Conservation (phyloP, 2,329 filamentous ascomycete genomes). For the Trichoderma harzianum region DNA sequence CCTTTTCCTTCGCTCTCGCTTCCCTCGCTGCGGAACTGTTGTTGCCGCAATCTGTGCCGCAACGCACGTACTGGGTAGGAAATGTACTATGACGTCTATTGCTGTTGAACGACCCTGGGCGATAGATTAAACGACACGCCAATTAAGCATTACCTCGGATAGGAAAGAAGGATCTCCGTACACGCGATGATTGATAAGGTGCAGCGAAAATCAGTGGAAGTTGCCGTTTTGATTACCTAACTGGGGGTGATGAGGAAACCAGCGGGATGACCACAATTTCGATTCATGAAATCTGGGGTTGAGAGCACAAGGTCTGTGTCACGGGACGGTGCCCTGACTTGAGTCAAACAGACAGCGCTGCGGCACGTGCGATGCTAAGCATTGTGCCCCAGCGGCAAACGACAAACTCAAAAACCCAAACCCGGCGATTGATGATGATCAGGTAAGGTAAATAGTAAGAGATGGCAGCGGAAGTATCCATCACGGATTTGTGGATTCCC, state of each 20-base stretch:
- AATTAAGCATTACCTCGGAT: background rate
- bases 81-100: conserved; percentile 1
- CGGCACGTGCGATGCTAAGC: background rate
- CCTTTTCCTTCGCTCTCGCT: background rate
- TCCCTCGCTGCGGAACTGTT: background rate
- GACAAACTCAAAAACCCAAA: background rate
- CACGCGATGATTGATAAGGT: background rate
- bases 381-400: background rate
- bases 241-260: background rate
- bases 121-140: background rate
- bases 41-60: background rate
- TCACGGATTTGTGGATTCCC: background rate
- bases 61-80: background rate
- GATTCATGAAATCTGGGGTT: background rate
- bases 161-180: background rate
- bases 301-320: background rate
- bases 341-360: background rate
- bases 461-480: background rate
- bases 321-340: background rate
- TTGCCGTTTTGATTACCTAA: background rate
- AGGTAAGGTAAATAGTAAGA: background rate
- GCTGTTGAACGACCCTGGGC: background rate
- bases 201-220: background rate
- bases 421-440: background rate
- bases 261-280: background rate